These are phyloP conservation scores for Lanmaoa rubissima DNA, from an alignment of 768 basidiomycete species.

Conservation along the genomic window DNA sequence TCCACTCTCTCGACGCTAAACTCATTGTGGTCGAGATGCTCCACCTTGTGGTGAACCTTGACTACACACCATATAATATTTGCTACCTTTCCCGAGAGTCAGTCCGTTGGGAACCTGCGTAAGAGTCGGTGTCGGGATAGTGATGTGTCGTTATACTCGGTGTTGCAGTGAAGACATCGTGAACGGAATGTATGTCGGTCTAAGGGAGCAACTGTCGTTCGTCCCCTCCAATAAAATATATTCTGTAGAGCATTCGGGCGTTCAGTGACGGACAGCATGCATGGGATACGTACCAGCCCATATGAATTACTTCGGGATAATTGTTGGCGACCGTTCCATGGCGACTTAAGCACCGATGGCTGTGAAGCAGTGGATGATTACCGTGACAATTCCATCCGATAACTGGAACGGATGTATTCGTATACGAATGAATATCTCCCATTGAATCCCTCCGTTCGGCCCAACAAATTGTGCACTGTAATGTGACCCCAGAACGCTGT, in stretches of 20 bases:
- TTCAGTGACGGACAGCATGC: background rate
- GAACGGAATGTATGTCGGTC: background rate
- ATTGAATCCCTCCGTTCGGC: too few species aligned
- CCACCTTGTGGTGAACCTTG: background rate
- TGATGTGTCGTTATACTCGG: background rate
- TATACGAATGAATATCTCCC: too few species aligned
- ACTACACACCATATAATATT: background rate
- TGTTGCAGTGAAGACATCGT: background rate
- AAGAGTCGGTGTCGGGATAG: background rate
- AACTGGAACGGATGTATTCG: too few species aligned
- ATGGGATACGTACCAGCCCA: background rate
- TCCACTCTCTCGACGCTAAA: background rate
- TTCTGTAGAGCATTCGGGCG: background rate
- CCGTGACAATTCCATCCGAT: too few species aligned
- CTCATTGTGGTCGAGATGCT: background rate
- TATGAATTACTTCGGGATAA: background rate
- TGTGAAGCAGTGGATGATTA: too few species aligned
- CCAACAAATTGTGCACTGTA: too few species aligned
- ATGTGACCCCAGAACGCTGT: too few species aligned
- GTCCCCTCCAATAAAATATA: too few species aligned
- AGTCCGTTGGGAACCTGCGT: background rate
- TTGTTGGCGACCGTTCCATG: background rate
- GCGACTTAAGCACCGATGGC: background rate
- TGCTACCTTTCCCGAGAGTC: background rate
- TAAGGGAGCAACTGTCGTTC: background rate